Evolutionary conservation across 345 rosid species (phyloP).

Genomic region (Clausena lansium): DNA sequence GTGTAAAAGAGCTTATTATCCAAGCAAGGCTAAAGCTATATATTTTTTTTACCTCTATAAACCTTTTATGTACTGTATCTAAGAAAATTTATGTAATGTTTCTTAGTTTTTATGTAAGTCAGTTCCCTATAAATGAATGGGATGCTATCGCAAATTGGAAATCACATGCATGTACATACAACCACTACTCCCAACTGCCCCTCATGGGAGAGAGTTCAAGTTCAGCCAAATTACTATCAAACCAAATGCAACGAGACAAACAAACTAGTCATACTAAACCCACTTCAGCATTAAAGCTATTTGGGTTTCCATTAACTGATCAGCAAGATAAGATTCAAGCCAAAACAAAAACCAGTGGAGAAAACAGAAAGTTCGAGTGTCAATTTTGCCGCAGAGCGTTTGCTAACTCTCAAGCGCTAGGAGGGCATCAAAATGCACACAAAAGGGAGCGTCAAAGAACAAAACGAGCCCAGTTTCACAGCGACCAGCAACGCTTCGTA

Average conservation of each 20-base stretch:
- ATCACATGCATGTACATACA: too few species aligned
- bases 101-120: neutral
- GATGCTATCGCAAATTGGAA: neutral
- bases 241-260: neutral
- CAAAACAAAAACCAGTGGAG: constrained; percentile 13
- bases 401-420: constrained; percentile 59
- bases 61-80: too few species aligned
- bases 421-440: constrained; percentile 70
- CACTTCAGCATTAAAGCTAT: constrained; percentile 32
- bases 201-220: constrained; percentile 25
- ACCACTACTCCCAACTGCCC: neutral
- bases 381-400: constrained; percentile 53
- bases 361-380: constrained; percentile 50
- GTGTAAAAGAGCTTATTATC: constrained; percentile 1
- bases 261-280: constrained; percentile 19
- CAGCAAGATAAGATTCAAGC: constrained; percentile 11
- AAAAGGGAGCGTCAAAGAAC: constrained; percentile 58
- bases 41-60: too few species aligned
- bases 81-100: too few species aligned
- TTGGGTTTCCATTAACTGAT: constrained; percentile 37
- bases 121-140: constrained; percentile 6
- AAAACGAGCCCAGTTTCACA: constrained; percentile 34
- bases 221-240: constrained; percentile 9
- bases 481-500: constrained; percentile 20
- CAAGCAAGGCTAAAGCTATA: neutral